Base-by-base conservation (phyloP, 306 rosid species). In the Purshia tridentata region DNA sequence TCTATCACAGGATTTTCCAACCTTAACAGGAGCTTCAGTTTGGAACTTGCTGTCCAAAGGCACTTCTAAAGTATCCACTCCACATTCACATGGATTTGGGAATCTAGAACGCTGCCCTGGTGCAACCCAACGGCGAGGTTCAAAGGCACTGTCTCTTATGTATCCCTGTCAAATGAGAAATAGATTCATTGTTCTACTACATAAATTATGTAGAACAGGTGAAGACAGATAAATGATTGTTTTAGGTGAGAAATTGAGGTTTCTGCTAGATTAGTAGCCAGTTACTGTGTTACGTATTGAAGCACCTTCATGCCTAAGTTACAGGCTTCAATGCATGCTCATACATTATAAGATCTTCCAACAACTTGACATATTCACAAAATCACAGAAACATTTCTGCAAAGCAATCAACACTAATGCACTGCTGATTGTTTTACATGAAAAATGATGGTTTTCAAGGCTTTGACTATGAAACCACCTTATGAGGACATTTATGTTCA, bases 111-210 rank as follows among this genome's bases (percentile, higher is more conserved):
- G 68, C 72, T 94, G 97, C 74, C 99, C 99, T 4, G 97, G 97
- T 72, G 99, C 99, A 77, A 78, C 81, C 99, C 99, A 94, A 39
- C 97, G 96, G 35, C 96, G 95, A 12, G 97, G 95, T 77, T 94
- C 99, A 80, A 94, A 91, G 66, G 97, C 89, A 47, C 87, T 64
- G 69, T 94, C 97, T 44, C 89, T 86, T 55, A 91, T 85, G 75
- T 89, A 91, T 53, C 88, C 97, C 96, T 91, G 74, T 52, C 7
- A 70, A 63, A 64, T 8, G 9, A 77, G 74, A 70, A 84, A 40
- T 72, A 9, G n/a, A 39, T 62, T 40, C 67, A 62, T 62, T 22
- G 48, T 62, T 62, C 35, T 29, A 29, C 35, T 29, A 3, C 35
- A 29, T 29, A 29, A 29, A 29, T 29, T 29, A 29, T 29, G 35